phyloP scores from a whole-genome alignment of 306 rosid species.

The Inga oerstediana region DNA sequence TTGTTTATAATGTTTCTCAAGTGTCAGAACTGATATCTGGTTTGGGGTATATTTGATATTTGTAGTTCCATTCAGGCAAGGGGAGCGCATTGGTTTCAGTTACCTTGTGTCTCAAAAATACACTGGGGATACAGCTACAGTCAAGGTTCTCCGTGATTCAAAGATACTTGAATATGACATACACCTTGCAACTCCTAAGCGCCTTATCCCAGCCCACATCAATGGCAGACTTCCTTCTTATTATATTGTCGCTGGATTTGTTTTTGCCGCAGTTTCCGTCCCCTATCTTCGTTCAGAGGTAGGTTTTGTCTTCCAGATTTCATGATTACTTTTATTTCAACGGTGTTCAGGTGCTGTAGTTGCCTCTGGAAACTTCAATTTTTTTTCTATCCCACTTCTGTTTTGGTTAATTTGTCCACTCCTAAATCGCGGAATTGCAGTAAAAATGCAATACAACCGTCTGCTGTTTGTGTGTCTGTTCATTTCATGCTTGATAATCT shows the following conservation, averaged over 20 bases:
- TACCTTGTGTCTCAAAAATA: slow-evolving; percentile 72
- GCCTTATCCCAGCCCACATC: slow-evolving; percentile 78
- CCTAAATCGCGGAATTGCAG: too few relatives aligned
- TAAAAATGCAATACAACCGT: too few relatives aligned
- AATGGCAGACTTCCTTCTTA: slow-evolving; percentile 87
- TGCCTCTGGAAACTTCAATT: not conserved
- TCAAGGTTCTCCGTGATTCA: slow-evolving; percentile 61
- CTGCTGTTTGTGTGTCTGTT: too few relatives aligned
- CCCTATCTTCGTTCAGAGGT: slow-evolving; percentile 96
- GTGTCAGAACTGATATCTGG: slow-evolving; percentile 19
- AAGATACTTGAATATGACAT: slow-evolving; percentile 60
- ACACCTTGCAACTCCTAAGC: slow-evolving; percentile 66
- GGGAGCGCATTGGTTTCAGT: slow-evolving; percentile 93
- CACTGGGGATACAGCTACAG: slow-evolving; percentile 62
- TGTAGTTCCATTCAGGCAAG: slow-evolving; percentile 83
- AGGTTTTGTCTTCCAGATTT: slow-evolving; percentile 21
- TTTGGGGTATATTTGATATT: slow-evolving; percentile 33
- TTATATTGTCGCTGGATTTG: slow-evolving; percentile 87
- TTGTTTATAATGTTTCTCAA: slow-evolving; percentile 5
- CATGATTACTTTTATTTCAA: not conserved
- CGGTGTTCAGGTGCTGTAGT: not conserved
- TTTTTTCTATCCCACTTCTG: not conserved
- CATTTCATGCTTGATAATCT: too few relatives aligned
- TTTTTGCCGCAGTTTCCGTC: slow-evolving; percentile 72
- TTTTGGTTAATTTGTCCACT: too few relatives aligned